Evolutionary conservation across 148 eudicot genomes (phyloP).

Genomic region (Fagopyrum homotropicum): DNA sequence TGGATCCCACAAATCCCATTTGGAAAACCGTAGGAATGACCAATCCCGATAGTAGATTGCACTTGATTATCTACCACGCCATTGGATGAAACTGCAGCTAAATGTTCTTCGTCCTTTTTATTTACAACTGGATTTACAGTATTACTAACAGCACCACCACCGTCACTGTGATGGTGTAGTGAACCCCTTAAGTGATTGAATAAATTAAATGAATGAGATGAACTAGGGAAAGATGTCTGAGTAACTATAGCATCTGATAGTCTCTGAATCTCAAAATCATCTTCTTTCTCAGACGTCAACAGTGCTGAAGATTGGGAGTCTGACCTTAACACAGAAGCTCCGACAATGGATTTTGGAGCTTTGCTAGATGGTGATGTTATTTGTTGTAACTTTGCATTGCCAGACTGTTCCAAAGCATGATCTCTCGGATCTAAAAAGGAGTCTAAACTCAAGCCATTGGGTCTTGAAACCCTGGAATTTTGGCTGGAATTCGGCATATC

Average conservation of each 20-base stretch:
- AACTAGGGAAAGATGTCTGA: conserved; percentile 19
- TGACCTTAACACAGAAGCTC: conserved; percentile 22
- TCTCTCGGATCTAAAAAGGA: conserved; percentile 20
- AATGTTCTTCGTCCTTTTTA: conserved; percentile 27
- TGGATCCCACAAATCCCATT: conserved; percentile 16
- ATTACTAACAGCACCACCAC: conserved; percentile 19
- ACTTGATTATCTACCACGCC: conserved; percentile 38
- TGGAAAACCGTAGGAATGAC: conserved; percentile 26
- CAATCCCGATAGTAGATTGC: conserved; percentile 26
- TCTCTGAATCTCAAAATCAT: conserved; percentile 60
- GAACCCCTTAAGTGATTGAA: conserved; percentile 29
- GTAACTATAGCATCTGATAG: conserved; percentile 53
- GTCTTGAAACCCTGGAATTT: background rate
- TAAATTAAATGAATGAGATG: conserved; percentile 37
- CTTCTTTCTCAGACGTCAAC: conserved; percentile 36
- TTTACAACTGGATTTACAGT: conserved; percentile 29
- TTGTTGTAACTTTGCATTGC: conserved; percentile 28
- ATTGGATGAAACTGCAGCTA: conserved; percentile 27
- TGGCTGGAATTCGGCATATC: background rate
- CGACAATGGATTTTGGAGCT: conserved; percentile 19
- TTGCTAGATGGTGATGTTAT: conserved; percentile 21
- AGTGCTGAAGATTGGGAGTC: conserved; percentile 21
- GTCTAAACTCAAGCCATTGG: conserved; percentile 27
- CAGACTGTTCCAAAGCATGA: conserved; percentile 20
- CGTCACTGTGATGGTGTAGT: conserved; percentile 28